Evolutionary conservation across 768 basidiomycete species (phyloP).

Genomic region (Galerina marginata): DNA sequence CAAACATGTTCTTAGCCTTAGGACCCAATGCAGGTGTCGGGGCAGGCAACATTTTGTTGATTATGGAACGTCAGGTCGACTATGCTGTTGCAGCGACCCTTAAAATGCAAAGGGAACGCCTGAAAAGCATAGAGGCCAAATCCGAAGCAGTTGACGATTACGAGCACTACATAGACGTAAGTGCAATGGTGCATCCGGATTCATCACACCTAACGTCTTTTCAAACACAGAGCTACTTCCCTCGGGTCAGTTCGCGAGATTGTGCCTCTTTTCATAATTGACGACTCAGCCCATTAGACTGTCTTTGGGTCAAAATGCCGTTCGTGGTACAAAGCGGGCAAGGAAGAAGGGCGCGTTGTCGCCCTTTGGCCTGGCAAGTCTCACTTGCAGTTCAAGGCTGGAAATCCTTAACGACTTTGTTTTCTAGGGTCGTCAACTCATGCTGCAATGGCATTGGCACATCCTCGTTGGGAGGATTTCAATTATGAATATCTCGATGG

Average conservation of each 20-base stretch:
- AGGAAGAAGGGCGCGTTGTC: slow-evolving; percentile 60
- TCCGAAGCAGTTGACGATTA: slow-evolving; percentile 64
- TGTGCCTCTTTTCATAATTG: neutral
- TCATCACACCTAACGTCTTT: slow-evolving; percentile 2
- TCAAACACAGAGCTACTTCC: slow-evolving; percentile 49
- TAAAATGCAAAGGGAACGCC: slow-evolving; percentile 67
- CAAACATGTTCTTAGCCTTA: slow-evolving; percentile 66
- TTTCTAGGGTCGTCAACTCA: slow-evolving; percentile 57
- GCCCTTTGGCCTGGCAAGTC: slow-evolving; percentile 63
- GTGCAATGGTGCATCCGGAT: slow-evolving; percentile 8
- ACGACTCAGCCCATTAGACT: slow-evolving; percentile 40
- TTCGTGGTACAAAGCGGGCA: slow-evolving; percentile 70
- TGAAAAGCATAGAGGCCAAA: slow-evolving; percentile 68
- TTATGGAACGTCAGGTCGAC: slow-evolving; percentile 62
- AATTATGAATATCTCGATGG: slow-evolving; percentile 52
- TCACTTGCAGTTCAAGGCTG: neutral
- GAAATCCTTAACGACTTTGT: neutral
- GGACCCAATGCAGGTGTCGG: slow-evolving; percentile 66
- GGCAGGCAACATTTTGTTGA: slow-evolving; percentile 56
- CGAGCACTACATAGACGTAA: slow-evolving; percentile 62
- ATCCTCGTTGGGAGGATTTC: slow-evolving; percentile 73
- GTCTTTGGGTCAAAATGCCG: slow-evolving; percentile 63
- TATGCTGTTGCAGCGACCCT: slow-evolving; percentile 58
- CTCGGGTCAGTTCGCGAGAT: slow-evolving; percentile 35
- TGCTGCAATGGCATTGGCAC: slow-evolving; percentile 48